A percentile compares a stretch with the other conserved stretches of the same genome.
These are phyloP conservation scores for Rosa rugosa DNA, from an alignment of 306 rosid species.

Conservation along the genomic window DNA sequence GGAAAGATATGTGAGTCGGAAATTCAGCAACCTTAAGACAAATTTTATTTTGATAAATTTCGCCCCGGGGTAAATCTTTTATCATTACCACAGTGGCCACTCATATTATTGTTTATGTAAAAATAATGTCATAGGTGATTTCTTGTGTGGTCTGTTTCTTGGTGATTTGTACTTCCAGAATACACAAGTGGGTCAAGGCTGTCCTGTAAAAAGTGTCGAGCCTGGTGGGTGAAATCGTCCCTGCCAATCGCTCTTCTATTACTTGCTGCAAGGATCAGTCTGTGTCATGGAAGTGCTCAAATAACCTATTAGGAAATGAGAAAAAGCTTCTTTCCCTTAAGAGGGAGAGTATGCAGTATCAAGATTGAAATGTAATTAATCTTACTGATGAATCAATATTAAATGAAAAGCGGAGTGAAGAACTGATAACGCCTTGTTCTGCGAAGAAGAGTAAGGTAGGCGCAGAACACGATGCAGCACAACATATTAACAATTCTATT, in stretches of 20 bases:
- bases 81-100: constrained; percentile 14
- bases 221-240: constrained; percentile 49
- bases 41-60: constrained; percentile 31
- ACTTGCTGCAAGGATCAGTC: constrained; percentile 44
- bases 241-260: constrained; percentile 83
- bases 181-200: constrained; percentile 36
- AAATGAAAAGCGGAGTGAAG: constrained; percentile 43
- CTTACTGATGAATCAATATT: constrained; percentile 39
- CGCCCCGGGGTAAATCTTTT: constrained; percentile 43
- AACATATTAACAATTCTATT: constrained; percentile 33
- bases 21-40: constrained; percentile 23
- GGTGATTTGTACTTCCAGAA: constrained; percentile 48
- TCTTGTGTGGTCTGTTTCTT: constrained; percentile 27
- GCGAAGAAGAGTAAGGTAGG: constrained; percentile 66
- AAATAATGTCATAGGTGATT: constrained; percentile 2
- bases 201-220: constrained; percentile 31
- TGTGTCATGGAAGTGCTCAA: constrained; percentile 38
- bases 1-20: constrained; percentile 31
- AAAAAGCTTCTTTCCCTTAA: constrained; percentile 32
- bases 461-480: constrained; percentile 44
- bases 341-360: constrained; percentile 40
- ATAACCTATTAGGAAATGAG: constrained; percentile 26
- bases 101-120: constrained; percentile 8
- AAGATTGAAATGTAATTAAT: constrained; percentile 36
- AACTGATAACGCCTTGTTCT: constrained; percentile 42